Conservation (phyloP, 2,329 filamentous ascomycete genomes). For the Colletotrichum tanaceti region DNA sequence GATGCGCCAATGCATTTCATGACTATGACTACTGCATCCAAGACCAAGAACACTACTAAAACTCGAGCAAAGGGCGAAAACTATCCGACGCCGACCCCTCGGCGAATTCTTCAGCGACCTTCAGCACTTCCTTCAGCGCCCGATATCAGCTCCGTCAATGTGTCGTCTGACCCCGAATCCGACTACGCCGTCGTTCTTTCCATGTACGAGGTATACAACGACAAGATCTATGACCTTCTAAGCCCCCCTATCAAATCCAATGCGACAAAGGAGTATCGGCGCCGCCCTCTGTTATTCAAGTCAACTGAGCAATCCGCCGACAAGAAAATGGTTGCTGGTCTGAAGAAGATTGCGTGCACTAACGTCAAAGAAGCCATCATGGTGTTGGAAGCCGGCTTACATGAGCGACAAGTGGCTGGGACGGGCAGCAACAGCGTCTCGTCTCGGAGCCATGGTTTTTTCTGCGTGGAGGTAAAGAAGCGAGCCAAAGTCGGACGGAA, state of each 20-base stretch:
- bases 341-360: slow-evolving; percentile 89
- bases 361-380: slow-evolving; percentile 86
- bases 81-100: slow-evolving; percentile 66
- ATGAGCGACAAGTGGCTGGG: slow-evolving; percentile 87
- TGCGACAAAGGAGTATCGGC: slow-evolving; percentile 75
- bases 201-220: slow-evolving; percentile 99
- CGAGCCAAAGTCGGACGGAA: slow-evolving; percentile 61
- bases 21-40: slow-evolving; percentile 41
- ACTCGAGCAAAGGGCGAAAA: slow-evolving; percentile 61
- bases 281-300: slow-evolving; percentile 92
- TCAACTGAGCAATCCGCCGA: slow-evolving; percentile 88
- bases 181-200: slow-evolving; percentile 92
- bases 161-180: slow-evolving; percentile 74
- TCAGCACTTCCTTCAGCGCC: slow-evolving; percentile 79
- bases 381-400: slow-evolving; percentile 88
- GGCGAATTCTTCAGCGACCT: slow-evolving; percentile 73
- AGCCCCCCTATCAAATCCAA: slow-evolving; percentile 70
- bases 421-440: slow-evolving; percentile 94
- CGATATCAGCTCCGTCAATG: slow-evolving; percentile 76
- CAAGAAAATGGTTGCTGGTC: slow-evolving; percentile 91
- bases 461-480: slow-evolving; percentile 95
- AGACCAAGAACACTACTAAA: slow-evolving; percentile 61
- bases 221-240: slow-evolving; percentile 94
- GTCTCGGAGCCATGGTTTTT: slow-evolving; percentile 94
- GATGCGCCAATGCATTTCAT: slow-evolving; percentile 49